These are phyloP conservation scores for Nigrospora osmanthi DNA, from an alignment of 2,329 filamentous ascomycete genomes.

Conservation along the genomic window DNA sequence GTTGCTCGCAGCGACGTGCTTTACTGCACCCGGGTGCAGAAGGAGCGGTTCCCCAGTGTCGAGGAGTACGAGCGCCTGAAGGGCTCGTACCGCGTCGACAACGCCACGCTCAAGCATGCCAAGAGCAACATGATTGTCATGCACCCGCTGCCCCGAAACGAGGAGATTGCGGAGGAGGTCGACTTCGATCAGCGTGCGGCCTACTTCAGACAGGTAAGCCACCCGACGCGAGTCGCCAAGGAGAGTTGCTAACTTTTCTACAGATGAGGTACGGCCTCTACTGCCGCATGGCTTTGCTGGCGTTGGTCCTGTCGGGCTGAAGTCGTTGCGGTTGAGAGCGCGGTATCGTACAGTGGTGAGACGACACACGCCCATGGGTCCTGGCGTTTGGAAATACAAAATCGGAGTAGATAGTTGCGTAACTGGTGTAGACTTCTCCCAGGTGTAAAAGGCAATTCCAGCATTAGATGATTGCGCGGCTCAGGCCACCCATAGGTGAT, in stretches of 20 bases:
- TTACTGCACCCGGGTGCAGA: constrained; percentile 95
- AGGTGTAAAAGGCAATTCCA: constrained; percentile 19
- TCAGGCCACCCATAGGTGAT: constrained; percentile 24
- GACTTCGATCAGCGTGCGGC: constrained; percentile 95
- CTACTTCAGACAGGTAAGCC: constrained; percentile 96
- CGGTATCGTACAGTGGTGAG: constrained; percentile 5
- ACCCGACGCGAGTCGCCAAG: not conserved
- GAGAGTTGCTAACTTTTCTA: constrained; percentile 29
- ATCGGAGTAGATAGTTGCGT: constrained; percentile 10
- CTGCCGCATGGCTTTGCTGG: constrained; percentile 94
- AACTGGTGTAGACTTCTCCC: constrained; percentile 8
- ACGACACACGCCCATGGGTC: constrained; percentile 6
- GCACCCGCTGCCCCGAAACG: constrained; percentile 90
- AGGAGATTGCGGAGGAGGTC: constrained; percentile 90
- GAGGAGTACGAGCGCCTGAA: constrained; percentile 81
- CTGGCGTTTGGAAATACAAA: not conserved
- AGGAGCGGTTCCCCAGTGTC: constrained; percentile 82
- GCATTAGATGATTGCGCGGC: constrained; percentile 18
- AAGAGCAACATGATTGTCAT: constrained; percentile 92
- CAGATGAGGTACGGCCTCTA: constrained; percentile 98
- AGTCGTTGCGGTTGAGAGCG: constrained; percentile 12
- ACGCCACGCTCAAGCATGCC: constrained; percentile 79
- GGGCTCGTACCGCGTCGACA: constrained; percentile 83
- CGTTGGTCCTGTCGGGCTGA: constrained; percentile 68
- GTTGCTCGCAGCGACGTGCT: constrained; percentile 81